Evolutionary conservation across 2,329 filamentous ascomycete genomes (phyloP).

Genomic region (Epichloe glyceriae): DNA sequence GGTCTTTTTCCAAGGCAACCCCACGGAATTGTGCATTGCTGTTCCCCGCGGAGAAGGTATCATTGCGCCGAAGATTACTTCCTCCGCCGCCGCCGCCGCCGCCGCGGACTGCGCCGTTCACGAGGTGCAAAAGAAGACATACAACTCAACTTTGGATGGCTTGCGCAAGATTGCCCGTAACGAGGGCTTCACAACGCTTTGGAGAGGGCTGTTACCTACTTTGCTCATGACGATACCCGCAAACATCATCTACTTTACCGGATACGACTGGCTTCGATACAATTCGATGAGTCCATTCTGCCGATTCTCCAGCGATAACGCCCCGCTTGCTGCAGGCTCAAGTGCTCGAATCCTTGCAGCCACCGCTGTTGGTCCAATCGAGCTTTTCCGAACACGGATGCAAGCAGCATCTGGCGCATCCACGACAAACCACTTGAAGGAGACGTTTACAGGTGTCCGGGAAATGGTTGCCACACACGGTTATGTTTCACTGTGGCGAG

Average conservation of each 20-base stretch:
- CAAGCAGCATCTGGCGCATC: slow-evolving; percentile 57
- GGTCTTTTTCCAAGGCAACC: slow-evolving; percentile 91
- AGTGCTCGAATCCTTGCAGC: slow-evolving; percentile 70
- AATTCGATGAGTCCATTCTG: slow-evolving; percentile 61
- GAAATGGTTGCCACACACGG: slow-evolving; percentile 70
- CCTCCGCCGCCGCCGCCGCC: slow-evolving; percentile 31
- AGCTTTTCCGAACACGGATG: slow-evolving; percentile 86
- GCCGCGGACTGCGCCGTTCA: slow-evolving; percentile 73
- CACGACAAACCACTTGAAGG: slow-evolving; percentile 57
- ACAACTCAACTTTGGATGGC: slow-evolving; percentile 85
- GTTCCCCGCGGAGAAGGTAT: slow-evolving; percentile 39
- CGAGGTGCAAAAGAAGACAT: slow-evolving; percentile 68
- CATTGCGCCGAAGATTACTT: slow-evolving; percentile 23
- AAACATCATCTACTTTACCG: slow-evolving; percentile 98
- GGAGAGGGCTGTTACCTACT: slow-evolving; percentile 89
- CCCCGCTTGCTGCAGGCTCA: slow-evolving; percentile 69
- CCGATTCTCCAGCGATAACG: slow-evolving; percentile 52
- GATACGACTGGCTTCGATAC: slow-evolving; percentile 86
- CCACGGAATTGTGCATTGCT: slow-evolving; percentile 69
- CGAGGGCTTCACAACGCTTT: slow-evolving; percentile 75
- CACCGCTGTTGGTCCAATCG: slow-evolving; percentile 73
- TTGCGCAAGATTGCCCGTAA: slow-evolving; percentile 89
- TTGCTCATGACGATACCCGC: slow-evolving; percentile 86
- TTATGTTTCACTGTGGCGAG: slow-evolving; percentile 77
- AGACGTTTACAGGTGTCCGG: slow-evolving; percentile 62